These are phyloP conservation scores for Cladosporium sp. DNA, from an alignment of 2,329 filamentous ascomycete genomes.

Conservation along the genomic window DNA sequence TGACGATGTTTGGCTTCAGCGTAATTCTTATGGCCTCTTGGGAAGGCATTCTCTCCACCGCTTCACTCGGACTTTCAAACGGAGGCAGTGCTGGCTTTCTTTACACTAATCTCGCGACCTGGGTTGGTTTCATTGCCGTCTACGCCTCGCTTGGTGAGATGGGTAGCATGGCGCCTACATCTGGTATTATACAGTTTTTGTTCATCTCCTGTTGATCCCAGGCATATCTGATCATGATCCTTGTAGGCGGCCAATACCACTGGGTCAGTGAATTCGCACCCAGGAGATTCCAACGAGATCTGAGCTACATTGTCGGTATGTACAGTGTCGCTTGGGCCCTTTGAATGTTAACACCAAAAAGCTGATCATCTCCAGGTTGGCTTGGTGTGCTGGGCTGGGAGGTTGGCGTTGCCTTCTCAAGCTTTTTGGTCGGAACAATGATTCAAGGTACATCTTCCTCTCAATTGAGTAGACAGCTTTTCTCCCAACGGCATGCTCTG, in stretches of 20 bases:
- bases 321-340: background rate
- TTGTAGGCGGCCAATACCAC: conserved; percentile 27
- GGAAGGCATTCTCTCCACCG: background rate
- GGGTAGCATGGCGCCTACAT: background rate
- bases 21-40: conserved; percentile 6
- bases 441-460: conserved; percentile 16
- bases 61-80: conserved; percentile 3
- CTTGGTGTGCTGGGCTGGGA: conserved; percentile 17
- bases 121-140: background rate
- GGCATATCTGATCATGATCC: background rate
- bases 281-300: conserved; percentile 21
- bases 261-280: conserved; percentile 32
- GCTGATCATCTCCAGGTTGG: conserved; percentile 10
- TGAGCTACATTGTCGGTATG: conserved; percentile 19
- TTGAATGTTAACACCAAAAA: background rate
- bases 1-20: conserved; percentile 6
- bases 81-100: conserved; percentile 1
- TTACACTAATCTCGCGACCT: background rate
- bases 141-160: conserved; percentile 7
- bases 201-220: background rate
- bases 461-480: no score
- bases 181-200: background rate
- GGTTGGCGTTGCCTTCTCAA: conserved; percentile 13
- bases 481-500: background rate
- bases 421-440: conserved; percentile 28